Evolutionary conservation across 495 filamentous ascomycete genomes (phyloP), one percentile per base, ranked within the genome.

Genomic region (Trichoderma erinaceum): DNA sequence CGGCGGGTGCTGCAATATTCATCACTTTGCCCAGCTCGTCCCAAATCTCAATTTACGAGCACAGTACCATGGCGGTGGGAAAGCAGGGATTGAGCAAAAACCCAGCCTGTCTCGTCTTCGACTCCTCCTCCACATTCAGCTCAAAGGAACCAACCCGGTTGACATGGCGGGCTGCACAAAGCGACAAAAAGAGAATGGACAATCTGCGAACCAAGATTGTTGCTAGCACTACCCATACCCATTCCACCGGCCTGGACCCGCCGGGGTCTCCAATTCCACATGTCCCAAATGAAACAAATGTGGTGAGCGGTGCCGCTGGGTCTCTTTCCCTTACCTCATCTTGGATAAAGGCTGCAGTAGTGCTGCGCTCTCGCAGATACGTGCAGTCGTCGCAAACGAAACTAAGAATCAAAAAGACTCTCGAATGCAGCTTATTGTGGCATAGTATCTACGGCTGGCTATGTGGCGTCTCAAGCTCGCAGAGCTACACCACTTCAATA

Each of bases 71-170:
- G 27, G 12, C n/a, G 10, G 25, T 61, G 56, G 56, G 56, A 29
- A 7, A 61, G 25, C 56, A 4, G 16, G 56, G 56, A n/a, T 52
- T 52, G 21, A 23, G 56, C 56, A 61, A 61, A 29, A 3, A 25
- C n/a, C 56, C 27, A 23, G 13, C 21, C 5, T 23, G n/a, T 23
- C n/a, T 52, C 35, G 35, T 38, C 48, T 23, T 56, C 29, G 50
- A 32, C n/a, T 48, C 44, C n/a, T 32, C 56, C 56, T 61, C 27
- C 56, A 61, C 56, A 32, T 25, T 25, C 56, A 23, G 50, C n/a
- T 56, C 8, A 7, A n/a, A n/a, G n/a, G 50, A 46, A 61, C 27
- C 8, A 11, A 32, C 11, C n/a, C 56, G 27, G 13, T 23, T 16
- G 13, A n/a, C 44, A 11, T 48, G 44, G 44, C 44, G 35, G 44